Conservation (phyloP, 129 eudicot genomes). For the Mikania micrantha region DNA sequence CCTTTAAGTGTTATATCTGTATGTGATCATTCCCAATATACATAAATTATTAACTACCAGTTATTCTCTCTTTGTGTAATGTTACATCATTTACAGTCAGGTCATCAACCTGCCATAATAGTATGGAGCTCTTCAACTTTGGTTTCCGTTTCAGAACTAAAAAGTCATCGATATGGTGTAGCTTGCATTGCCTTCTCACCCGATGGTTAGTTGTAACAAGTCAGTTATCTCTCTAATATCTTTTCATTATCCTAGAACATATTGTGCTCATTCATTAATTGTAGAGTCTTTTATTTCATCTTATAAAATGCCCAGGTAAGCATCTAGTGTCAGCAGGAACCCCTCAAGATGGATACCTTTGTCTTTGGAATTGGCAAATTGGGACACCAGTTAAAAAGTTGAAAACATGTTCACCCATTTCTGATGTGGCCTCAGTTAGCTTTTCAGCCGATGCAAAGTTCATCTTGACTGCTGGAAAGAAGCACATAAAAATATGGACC, state of each 20-base stretch:
- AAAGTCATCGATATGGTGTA: conserved; percentile 65
- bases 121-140: conserved; percentile 50
- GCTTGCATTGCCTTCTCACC: conserved; percentile 64
- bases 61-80: not conserved
- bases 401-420: conserved; percentile 52
- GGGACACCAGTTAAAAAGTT: conserved; percentile 46
- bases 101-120: conserved; percentile 48
- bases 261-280: not conserved
- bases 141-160: conserved; percentile 44
- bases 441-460: conserved; percentile 52
- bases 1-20: not conserved
- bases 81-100: conserved; percentile 43
- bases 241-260: not conserved
- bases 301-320: conserved; percentile 39
- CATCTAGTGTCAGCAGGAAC: conserved; percentile 56
- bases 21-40: not conserved
- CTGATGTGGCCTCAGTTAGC: conserved; percentile 52
- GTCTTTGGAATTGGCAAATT: conserved; percentile 67
- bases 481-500: conserved; percentile 58
- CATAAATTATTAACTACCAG: not conserved
- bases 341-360: conserved; percentile 56
- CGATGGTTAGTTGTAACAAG: conserved; percentile 60
- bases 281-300: not conserved
- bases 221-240: conserved; percentile 33
- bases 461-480: conserved; percentile 56